A percentile compares a stretch with the other conserved stretches of the same genome.
Conservation (phyloP, 208 protist species). For the Trypanosoma melophagium region DNA sequence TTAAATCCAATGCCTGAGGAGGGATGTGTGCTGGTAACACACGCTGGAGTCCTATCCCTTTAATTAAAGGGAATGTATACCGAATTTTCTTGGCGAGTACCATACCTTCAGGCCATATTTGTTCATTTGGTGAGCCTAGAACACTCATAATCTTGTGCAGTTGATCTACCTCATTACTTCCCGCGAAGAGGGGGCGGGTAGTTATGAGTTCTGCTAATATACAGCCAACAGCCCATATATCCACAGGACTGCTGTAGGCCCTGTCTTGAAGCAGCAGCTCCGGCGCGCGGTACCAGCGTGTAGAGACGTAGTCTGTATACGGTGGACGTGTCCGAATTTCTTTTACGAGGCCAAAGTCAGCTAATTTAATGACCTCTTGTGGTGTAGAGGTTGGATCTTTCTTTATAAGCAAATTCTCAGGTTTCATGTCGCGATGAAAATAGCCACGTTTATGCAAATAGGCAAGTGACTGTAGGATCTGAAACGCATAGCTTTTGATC, state of each 20-base stretch:
- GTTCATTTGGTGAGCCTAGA: constrained; percentile 78
- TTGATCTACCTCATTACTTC: constrained; percentile 84
- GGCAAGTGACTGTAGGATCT: constrained; percentile 92
- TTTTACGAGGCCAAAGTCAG: constrained; percentile 89
- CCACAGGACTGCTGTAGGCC: constrained; percentile 94
- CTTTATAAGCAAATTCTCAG: constrained; percentile 96
- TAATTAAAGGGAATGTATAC: constrained; percentile 71
- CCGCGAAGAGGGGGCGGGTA: constrained; percentile 95
- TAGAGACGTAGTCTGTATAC: constrained; percentile 97
- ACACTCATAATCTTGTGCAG: constrained; percentile 79
- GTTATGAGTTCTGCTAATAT: constrained; percentile 98
- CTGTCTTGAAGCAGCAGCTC: constrained; percentile 96
- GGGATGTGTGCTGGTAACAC: constrained; percentile 81
- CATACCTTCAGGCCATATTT: constrained; percentile 69
- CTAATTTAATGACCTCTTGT: constrained; percentile 93
- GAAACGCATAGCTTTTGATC: constrained; percentile 90
- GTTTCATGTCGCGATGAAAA: constrained; percentile 97
- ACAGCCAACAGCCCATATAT: constrained; percentile 95
- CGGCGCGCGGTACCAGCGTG: constrained; percentile 98
- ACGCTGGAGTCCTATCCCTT: constrained; percentile 58
- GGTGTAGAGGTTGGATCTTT: constrained; percentile 29
- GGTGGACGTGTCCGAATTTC: constrained; percentile 56
- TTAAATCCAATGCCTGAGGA: constrained; percentile 88
- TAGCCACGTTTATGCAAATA: constrained; percentile 96
- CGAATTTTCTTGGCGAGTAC: constrained; percentile 76